Base-by-base conservation (phyloP, 768 basidiomycete species). In the Saitozyma sp. region DNA sequence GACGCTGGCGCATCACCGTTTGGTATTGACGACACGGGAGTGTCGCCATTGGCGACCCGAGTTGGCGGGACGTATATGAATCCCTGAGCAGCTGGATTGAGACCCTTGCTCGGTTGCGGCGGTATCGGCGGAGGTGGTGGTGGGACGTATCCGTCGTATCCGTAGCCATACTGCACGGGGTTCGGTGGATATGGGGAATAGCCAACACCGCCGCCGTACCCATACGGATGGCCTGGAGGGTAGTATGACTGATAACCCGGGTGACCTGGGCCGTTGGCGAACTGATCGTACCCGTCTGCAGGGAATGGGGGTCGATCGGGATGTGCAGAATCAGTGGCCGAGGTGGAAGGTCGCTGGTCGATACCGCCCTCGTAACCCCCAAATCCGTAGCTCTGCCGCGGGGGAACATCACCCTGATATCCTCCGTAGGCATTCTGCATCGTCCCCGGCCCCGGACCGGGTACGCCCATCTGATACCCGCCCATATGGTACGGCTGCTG, bases 41-140 rank as follows among this genome's bases (percentile, higher is more conserved):
- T 29, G 29, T 29, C 29, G 29, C 29, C 29, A 29, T 29, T 29
- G 29, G 5, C 5, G 29, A 29, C 5, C 29, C 29, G 29, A 29
- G 45, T 17, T 20, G 59, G 59, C 54, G 59, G 59, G 45, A 51
- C 56, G 40, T 57, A 71, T 20, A 50, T 67, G 66, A 74, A 75
- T 1, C 71, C 74, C 20, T 68, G 64, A 3, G 74, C 74, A 6
- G 74, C 65, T 16, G 74, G 74, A 56, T 75, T 75, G 3, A 75
- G 59, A 19, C 59, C 40, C 53, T 69, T 71, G 16, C 19, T 52
- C 29, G 29, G 29, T 29, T 29, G 29, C 29, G 29, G 29, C 29
- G 29, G 29, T 29, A 29, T 29, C 29, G 29, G 29, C 29, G 29
- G 37, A 19, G 63, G 54, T 42, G 10, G 20, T 52, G 59, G 37